Base-by-base conservation (phyloP, 2,329 filamentous ascomycete species). In the Trichoderma harzianum region DNA sequence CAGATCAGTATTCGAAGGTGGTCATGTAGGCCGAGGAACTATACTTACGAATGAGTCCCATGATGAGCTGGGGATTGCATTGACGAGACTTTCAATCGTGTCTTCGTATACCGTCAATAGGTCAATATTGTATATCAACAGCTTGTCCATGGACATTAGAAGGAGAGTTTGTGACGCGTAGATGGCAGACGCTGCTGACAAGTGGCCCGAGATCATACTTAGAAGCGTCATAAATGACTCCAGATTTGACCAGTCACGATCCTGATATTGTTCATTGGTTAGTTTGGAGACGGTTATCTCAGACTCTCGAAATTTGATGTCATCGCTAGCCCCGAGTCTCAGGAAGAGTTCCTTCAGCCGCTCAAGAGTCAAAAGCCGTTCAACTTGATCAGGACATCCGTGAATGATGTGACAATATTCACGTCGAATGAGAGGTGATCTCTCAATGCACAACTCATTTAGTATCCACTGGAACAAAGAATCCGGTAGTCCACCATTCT, bases 381-480 rank as follows among this genome's bases (percentile, higher is more conserved):
- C 74, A 8, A 85, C 78, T 64, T 88, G 84, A 26, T 84, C 81
- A 0, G 79, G 74, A 64, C 84, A 85, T 64, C 82, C 77, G 39
- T 83, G 81, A 67, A 87, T 80, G 5, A 93, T 79, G 58, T 86
- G 85, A 69, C 86, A 82, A 78, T 93, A 94, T 72, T 90, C 87
- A 69, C 85, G 79, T 64, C 89, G 86, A 55, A 93, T 78, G 58
- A 88, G 84, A 55, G 84, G 82, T 36, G 86, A 86, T 53, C 82
- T 80, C 75, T 92, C 89, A 2, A 83, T 78, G 69, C 86, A 88
- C 26, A 90, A 82, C 80, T 90, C 86, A 64, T 87, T 81, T 7
- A 92, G 77, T 3, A 93, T 82, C 92, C 92, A 95, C 18, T 86
- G 76, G 64, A 93, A 85, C 1, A 94, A 77, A 69, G 91, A 86